Evolutionary conservation across 257 asterid species (phyloP), one percentile per base, ranked within the genome.

Genomic region (Sherardia arvensis): DNA sequence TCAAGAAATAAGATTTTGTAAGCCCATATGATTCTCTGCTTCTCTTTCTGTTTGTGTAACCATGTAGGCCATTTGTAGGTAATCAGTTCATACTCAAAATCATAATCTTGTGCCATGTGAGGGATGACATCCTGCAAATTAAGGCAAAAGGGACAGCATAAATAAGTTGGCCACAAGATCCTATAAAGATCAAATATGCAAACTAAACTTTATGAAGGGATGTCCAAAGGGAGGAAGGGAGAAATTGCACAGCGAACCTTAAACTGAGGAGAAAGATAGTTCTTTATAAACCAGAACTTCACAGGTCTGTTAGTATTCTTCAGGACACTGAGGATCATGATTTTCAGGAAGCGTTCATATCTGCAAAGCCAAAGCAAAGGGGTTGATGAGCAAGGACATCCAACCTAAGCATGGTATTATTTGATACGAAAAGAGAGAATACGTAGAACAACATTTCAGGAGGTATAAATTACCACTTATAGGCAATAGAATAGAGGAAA

Each of bases 31-130:
- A 93, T 93, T 78, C 97, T 77, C 71, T 90, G 99, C 70, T 93
- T 93, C 84, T 90, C 99, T 68, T 81, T 93, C 73, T 93, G 99
- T 79, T 93, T 90, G 76, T 93, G 99, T 20, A 93, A 83, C 97
- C 96, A 90, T 56, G 96, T 82, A 27, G 99, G 99, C 99, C 99
- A 93, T 83, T 93, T 93, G 70, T 93, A 93, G 58, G 99, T 90
- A 77, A 93, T 84, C 69, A 93, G 72, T 76, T 79, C 97, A 45
- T 87, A 93, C 77, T 90, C 97, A 71, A 93, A 93, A 72, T 90
- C 99, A 68, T 93, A 93, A 75, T 87, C 90, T 33, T 53, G 74
- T 64, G 99, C 99, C 97, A 93, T 93, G 74, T 79, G 88, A 22
- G 99, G 97, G 75, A 93, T 93, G 53, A 93, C 83, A 74, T 87